Conservation (phyloP, 805 yeast genomes). For the Lachancea dasiensis region DNA sequence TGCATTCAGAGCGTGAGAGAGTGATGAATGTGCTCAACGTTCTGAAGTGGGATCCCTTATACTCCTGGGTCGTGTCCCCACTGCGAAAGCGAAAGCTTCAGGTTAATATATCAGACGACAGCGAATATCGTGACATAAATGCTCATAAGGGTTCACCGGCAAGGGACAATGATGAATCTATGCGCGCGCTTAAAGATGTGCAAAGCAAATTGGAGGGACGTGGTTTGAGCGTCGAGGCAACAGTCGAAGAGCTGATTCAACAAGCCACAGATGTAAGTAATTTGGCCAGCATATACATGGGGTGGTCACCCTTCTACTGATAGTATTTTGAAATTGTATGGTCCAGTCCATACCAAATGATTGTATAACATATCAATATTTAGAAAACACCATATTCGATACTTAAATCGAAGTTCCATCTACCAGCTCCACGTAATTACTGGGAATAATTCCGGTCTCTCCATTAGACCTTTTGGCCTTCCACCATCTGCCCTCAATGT, state of each 20-base stretch:
- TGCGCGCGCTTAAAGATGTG: slow-evolving; percentile 69
- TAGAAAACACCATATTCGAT: background rate
- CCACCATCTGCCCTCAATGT: slow-evolving; percentile 98
- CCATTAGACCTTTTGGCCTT: slow-evolving; percentile 88
- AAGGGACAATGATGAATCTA: slow-evolving; percentile 60
- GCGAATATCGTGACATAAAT: slow-evolving; percentile 16
- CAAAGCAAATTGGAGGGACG: slow-evolving; percentile 58
- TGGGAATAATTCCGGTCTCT: slow-evolving; percentile 93
- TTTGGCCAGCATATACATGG: slow-evolving; percentile 69
- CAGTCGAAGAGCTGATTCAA: slow-evolving; percentile 70
- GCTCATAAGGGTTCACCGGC: slow-evolving; percentile 7
- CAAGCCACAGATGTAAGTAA: slow-evolving; percentile 67
- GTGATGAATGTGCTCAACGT: slow-evolving; percentile 81
- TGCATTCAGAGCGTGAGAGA: slow-evolving; percentile 59
- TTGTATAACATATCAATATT: background rate
- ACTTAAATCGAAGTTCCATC: slow-evolving; percentile 29
- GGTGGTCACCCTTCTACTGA: slow-evolving; percentile 79
- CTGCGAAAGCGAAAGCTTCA: slow-evolving; percentile 52
- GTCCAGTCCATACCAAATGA: background rate
- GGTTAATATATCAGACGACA: slow-evolving; percentile 26
- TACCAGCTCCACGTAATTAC: slow-evolving; percentile 80
- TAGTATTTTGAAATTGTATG: slow-evolving; percentile 4
- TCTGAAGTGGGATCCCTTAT: slow-evolving; percentile 85
- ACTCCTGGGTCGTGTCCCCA: slow-evolving; percentile 86
- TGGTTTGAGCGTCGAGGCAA: slow-evolving; percentile 76